Evolutionary conservation across 1,284 basidiomycete species (phyloP), one percentile per base, ranked within the genome.

Genomic region (Leccinum pachyderme): DNA sequence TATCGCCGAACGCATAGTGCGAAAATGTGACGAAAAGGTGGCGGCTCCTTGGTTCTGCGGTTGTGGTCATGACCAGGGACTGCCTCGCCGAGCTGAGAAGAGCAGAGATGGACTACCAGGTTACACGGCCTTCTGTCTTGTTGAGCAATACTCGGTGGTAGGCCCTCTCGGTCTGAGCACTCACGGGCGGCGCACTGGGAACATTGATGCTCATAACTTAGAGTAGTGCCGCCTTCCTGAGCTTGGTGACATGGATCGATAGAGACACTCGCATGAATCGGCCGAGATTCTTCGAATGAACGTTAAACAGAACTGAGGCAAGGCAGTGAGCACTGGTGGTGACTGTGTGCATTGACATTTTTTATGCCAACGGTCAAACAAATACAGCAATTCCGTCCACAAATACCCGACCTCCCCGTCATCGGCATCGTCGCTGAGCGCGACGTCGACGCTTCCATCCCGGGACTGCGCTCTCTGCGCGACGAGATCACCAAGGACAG

Each of bases 91-190:
- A 93, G 61, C 82, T 89, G 65, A 99, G 82, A 51, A 99, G 77
- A 5, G 92, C 93, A 22, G 93, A 93, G 58, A 99, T 96, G 97
- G 96, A 61, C 88, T 92, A 50, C 93, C 94, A 4, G 96, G 97
- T 68, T 95, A 91, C 4, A 98, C 91, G 2, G 95, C 97, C 63
- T 90, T 88, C 75, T 93, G 87, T 99, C 95, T 70, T 95, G 92
- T 64, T 93, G 89, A 5, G 87, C 83, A 59, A 91, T 86, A 51
- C 77, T 86, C 6, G 80, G 79, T 82, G 37, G 78, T 75, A 24
- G 41, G 64, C 62, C 57, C 67, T 68, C 18, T 65, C 65, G 15
- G 65, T 45, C 27, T 59, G 59, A n/a, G 50, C 56, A 11, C 58
- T 58, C 47, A 62, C 46, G 25, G 59, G 53, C 8, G 60, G 59